phyloP scores from a whole-genome alignment of 805 yeast species.

The Saturnispora sekii region DNA sequence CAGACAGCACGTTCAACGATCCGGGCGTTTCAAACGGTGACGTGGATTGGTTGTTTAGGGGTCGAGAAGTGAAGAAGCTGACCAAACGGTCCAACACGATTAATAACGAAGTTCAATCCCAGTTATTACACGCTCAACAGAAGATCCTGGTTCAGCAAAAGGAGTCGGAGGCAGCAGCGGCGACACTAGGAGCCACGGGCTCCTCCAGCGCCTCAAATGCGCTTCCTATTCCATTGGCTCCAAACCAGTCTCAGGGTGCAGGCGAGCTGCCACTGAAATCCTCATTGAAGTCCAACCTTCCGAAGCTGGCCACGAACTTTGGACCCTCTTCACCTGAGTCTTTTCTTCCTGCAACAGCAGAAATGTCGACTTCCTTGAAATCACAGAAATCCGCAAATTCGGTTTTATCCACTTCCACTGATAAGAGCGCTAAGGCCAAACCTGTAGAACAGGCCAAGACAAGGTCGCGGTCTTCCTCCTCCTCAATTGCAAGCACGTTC shows the following conservation, averaged over 20 bases:
- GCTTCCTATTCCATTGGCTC: not conserved
- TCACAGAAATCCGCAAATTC: conserved; percentile 2
- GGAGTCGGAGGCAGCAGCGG: conserved; percentile 4
- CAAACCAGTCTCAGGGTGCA: not conserved
- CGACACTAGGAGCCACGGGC: not conserved
- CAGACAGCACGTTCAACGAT: conserved; percentile 17
- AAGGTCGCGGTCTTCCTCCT: conserved; percentile 11
- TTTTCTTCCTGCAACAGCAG: not conserved
- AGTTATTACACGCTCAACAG: conserved; percentile 22
- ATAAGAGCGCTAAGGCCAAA: not conserved
- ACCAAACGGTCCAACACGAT: conserved; percentile 31
- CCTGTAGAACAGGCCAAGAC: not conserved
- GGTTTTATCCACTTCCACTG: not conserved
- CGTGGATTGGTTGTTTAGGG: conserved; percentile 78
- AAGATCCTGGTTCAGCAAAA: conserved; percentile 14
- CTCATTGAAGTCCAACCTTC: conserved; percentile 4
- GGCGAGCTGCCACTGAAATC: conserved; percentile 11
- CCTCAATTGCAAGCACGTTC: conserved; percentile 4
- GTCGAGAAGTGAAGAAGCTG: conserved; percentile 51
- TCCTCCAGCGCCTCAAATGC: not conserved
- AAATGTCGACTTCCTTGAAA: conserved; percentile 9
- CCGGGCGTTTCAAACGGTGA: conserved; percentile 62
- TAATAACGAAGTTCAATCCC: conserved; percentile 25
- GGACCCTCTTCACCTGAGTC: conserved; percentile 1
- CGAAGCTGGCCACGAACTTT: conserved; percentile 2